Base-by-base conservation (phyloP, 768 basidiomycete genomes). In the Termitomyces sp. region DNA sequence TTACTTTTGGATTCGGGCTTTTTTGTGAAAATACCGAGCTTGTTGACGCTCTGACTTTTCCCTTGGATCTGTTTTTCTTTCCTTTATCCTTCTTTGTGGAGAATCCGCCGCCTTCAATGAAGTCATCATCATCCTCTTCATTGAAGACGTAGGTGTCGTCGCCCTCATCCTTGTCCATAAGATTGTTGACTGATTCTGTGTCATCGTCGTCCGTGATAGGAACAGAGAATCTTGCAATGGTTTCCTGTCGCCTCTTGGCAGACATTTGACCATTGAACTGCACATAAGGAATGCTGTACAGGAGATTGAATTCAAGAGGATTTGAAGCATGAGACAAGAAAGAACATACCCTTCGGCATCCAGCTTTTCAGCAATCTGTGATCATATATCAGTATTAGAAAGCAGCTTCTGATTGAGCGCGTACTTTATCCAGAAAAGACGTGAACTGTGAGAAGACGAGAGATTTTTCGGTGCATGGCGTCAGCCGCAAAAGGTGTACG, bases 391-490 rank as follows among this genome's bases (percentile, higher is more conserved):
- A 51, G 46, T 25, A 14, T 6, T 10, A 37, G 23, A 32, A 19
- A 1, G 27, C 2, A 25, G 54, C 23, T 32, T 42, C 8, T 12
- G 35, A 40, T 40, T 19, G 44, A 43, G 12, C 14, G 12, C 66
- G 48, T 58, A 87, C 91, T 74, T 91, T 88, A 72, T 91, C 86
- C 52, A 94, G 68, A 71, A 91, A 94, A 3, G 83, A 80, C 3
- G 91, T 95, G 64, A 94, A 95, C 63, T 95, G 93, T 3, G 89
- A 92, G 66, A 95, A 95, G 1, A 95, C 91, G 3, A 95, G 73
- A 2, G 88, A 87, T 68, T 95, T 95, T 59, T 92, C 88, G 1
- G 76, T 79, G 3, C 63, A 58, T 0, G 89, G 88, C 5, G 83
- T 88, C 12, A 93, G 69, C 58, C 79, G 75, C 42, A 95, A 76